These are phyloP conservation scores for Naganishia randhawae DNA, from an alignment of 768 basidiomycete genomes.

Conservation along the genomic window DNA sequence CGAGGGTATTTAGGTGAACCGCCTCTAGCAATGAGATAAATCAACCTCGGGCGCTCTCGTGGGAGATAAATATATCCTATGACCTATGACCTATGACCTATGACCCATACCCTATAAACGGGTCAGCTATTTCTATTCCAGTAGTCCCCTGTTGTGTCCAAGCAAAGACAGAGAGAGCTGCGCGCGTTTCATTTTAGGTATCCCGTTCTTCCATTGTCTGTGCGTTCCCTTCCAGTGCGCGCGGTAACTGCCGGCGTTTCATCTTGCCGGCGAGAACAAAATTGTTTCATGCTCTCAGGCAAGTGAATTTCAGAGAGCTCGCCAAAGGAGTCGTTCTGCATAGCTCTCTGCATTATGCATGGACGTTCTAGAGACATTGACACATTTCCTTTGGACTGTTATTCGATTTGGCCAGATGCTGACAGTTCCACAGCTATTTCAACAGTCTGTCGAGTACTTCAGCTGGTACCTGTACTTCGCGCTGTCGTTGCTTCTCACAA, in stretches of 20 bases:
- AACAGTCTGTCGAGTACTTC: neutral
- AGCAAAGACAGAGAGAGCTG: no score
- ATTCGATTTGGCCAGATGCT: neutral
- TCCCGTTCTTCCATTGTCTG: slow-evolving; percentile 1
- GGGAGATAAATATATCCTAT: neutral
- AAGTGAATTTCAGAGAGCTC: no score
- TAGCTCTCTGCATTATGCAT: no score
- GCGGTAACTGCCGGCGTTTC: neutral
- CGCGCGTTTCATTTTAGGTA: neutral
- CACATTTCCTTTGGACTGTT: neutral
- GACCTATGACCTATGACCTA: no score
- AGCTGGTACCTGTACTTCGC: neutral
- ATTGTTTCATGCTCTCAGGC: neutral
- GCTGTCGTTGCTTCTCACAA: no score
- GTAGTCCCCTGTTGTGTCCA: neutral
- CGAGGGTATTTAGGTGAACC: neutral
- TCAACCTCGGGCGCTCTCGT: neutral
- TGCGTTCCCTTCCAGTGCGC: no score
- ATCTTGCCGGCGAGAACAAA: slow-evolving; percentile 4
- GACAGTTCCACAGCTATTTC: neutral
- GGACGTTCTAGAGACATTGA: no score
- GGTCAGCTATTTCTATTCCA: neutral
- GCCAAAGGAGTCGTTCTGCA: neutral
- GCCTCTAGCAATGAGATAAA: neutral
- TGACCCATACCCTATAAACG: no score